These are phyloP conservation scores for Candida glucosophila DNA, from an alignment of 1,139 yeast genomes.

Conservation along the genomic window DNA sequence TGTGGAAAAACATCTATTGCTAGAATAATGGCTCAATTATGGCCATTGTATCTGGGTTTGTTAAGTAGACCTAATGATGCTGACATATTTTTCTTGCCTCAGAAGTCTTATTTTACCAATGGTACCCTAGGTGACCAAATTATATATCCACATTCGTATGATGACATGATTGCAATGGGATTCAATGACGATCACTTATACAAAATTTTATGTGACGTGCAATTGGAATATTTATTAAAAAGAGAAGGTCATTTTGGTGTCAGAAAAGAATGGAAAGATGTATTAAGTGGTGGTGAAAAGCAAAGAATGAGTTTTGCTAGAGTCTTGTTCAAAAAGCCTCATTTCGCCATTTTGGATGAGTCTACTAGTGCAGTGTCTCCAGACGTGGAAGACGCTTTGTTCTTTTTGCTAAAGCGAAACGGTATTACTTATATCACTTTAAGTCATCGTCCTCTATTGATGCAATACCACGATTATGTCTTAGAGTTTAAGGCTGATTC, in stretches of 20 bases:
- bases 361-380: slow-evolving; percentile 89
- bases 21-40: slow-evolving; percentile 75
- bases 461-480: slow-evolving; percentile 75
- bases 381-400: slow-evolving; percentile 84
- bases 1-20: slow-evolving; percentile 86
- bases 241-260: slow-evolving; percentile 58
- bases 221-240: slow-evolving; percentile 65
- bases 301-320: slow-evolving; percentile 90
- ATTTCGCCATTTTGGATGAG: slow-evolving; percentile 81
- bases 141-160: slow-evolving; percentile 74
- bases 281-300: slow-evolving; percentile 91
- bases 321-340: slow-evolving; percentile 71
- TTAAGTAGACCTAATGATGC: slow-evolving; percentile 71
- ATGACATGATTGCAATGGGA: slow-evolving; percentile 70
- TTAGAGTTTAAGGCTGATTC: slow-evolving; percentile 51
- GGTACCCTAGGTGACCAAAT: slow-evolving; percentile 85
- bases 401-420: slow-evolving; percentile 63
- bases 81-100: slow-evolving; percentile 72
- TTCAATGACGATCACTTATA: slow-evolving; percentile 61
- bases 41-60: slow-evolving; percentile 86
- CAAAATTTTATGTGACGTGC: slow-evolving; percentile 65
- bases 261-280: slow-evolving; percentile 79
- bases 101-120: slow-evolving; percentile 66
- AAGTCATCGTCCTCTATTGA: slow-evolving; percentile 76
- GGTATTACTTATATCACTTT: slow-evolving; percentile 76